Base-by-base conservation (phyloP, 2,329 filamentous ascomycete genomes). In the Torrubiellomyces zombiae region DNA sequence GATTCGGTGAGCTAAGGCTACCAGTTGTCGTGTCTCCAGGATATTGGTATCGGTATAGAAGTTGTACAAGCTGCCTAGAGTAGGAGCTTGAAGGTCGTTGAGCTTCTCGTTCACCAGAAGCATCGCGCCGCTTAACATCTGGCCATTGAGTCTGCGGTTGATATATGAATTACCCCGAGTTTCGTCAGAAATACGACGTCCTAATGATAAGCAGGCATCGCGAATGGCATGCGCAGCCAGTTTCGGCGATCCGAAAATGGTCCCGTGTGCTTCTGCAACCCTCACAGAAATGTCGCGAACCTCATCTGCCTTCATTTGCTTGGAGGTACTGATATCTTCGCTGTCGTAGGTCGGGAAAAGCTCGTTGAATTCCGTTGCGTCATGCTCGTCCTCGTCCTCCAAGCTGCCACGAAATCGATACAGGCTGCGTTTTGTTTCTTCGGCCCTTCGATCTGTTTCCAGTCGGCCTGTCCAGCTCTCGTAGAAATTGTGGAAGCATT, bases 31-130 rank as follows among this genome's bases (percentile, higher is more conserved):
- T 7, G 73, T 72, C 51, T 95, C 81, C 2, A 56, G 47, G 9
- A 86, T 54, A 39, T 95, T 91, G 3, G 75, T 48, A 39, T 92
- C 75, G 0, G 67, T 74, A 48, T 98, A 98, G 47, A 98, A 94
- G 50, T 93, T 93, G 56, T 86, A 91, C 1, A 40, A 38, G 11
- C 44, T 50, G 16, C 34, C 42, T 14, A 56, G 50, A 1, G 50
- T 37, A 3, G 54, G 40, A 4, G 52, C 50, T 5, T 49, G 36
- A 1, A 61, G 43, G 3, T 41, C 42, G 18, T 56, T 53, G 16
- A 70, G 48, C 37, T 70, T 67, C 32, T 76, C 66, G 29, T 75
- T 60, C 1, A 92, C 48, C 1, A 67, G 53, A 11, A 86, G 51
- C 14, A 85, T 50, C 1, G 76, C 59, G 3, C 68, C 67, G 2